Conservation (phyloP, 2,329 filamentous ascomycete genomes). For the Magnaporthales sp. region DNA sequence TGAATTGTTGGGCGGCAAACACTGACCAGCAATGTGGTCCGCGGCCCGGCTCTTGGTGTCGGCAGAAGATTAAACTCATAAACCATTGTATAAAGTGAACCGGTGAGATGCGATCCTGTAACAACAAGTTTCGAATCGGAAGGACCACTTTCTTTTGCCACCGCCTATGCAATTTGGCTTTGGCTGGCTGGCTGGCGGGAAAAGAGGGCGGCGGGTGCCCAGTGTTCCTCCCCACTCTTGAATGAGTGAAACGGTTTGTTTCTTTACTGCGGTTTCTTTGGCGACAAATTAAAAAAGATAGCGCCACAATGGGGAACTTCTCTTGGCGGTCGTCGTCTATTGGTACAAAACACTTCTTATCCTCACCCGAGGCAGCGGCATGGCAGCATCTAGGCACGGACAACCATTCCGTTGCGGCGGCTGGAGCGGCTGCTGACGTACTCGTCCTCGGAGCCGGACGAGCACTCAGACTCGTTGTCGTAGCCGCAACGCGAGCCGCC, state of each 20-base stretch:
- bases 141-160: not conserved
- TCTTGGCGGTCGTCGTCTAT: conserved; percentile 2
- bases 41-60: not conserved
- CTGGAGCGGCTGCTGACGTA: conserved; percentile 43
- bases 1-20: not conserved
- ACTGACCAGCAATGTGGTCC: conserved; percentile 4
- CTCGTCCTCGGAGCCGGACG: conserved; percentile 45
- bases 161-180: not conserved
- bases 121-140: conserved; percentile 1
- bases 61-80: conserved; percentile 1
- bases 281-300: not conserved
- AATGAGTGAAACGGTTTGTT: not conserved
- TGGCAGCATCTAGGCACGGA: conserved; percentile 26
- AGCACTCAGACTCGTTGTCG: conserved; percentile 63
- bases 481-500: conserved; percentile 83
- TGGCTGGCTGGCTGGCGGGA: not conserved
- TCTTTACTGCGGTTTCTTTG: conserved; percentile 1
- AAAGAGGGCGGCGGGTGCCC: not conserved
- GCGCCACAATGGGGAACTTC: not conserved
- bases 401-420: conserved; percentile 57
- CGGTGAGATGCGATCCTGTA: not conserved
- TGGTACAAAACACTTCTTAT: conserved; percentile 10
- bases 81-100: not conserved
- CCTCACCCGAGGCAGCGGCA: conserved; percentile 17
- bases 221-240: not conserved